Base-by-base conservation (phyloP, 1,284 basidiomycete species). In the Sanghuangporus weigelae region DNA sequence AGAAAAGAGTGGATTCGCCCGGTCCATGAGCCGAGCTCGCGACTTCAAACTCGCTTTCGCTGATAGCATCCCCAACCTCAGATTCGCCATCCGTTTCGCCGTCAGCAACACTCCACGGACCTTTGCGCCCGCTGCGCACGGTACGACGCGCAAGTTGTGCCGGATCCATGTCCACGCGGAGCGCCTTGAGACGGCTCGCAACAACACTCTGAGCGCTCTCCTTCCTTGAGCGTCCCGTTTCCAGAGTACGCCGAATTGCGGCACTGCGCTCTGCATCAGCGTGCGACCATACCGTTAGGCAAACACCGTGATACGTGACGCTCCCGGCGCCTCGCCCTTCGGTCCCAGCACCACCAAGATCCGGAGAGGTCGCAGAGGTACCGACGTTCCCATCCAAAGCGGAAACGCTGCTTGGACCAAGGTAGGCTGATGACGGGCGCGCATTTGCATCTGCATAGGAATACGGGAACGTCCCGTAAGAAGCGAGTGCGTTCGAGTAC, bases 221-320 rank as follows among this genome's bases (percentile, higher is more conserved):
- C 73, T 92, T 92, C 64, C 90, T 83, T 40, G 81, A 84, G 62
- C 89, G 84, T 50, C 86, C 82, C 0, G 87, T 86, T 72, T 93
- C 92, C 60, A 93, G 82, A 2, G 91, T 90, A 57, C 90, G 84
- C 36, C 91, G 86, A 69, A 93, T 93, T 1, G 92, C 91, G 19
- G 79, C 82, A 66, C 90, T 88, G 59, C 93, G 86, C 70, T 94
- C 89, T 2, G 88, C 86, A 71, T 97, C 95, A 35, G 93, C 94
- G 71, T 95, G 93, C 8, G 92, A 93, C 94, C 93, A 97, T 0
- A 96, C 93, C 3, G 92, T 94, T 59, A 97, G 80, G 67, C 92
- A 94, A 39, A 95, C 93, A 53, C 93, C 95, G 72, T 96, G 86
- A 73, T 94, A 96, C 11, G 89, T 87, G 65, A 90, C 73, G 36